Conservation (phyloP, 208 protist species). For the Wallacemonas sp. region DNA sequence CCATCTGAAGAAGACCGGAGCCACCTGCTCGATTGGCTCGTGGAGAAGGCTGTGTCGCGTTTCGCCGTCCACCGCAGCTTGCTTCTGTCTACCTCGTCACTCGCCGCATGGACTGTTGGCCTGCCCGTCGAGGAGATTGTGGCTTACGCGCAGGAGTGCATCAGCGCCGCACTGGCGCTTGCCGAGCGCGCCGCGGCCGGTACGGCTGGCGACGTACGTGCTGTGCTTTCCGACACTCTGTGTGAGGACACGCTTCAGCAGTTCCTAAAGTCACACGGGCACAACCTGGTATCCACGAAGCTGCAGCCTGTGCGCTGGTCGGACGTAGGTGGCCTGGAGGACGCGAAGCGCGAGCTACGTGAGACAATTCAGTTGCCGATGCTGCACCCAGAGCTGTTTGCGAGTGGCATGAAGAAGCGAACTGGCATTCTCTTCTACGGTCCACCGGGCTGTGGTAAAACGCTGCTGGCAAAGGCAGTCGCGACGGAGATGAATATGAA, state of each 20-base stretch:
- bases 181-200: neutral
- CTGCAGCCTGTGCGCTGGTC: constrained; percentile 86
- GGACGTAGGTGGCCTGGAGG: constrained; percentile 90
- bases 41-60: constrained; percentile 6
- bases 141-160: constrained; percentile 49
- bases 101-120: constrained; percentile 76
- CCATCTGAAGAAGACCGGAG: constrained; percentile 52
- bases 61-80: constrained; percentile 45
- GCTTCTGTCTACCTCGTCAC: constrained; percentile 42
- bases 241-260: constrained; percentile 54
- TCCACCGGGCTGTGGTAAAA: constrained; percentile 94
- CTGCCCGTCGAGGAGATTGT: constrained; percentile 65
- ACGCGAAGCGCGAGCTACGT: constrained; percentile 83
- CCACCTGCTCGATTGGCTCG: neutral
- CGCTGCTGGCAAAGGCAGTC: constrained; percentile 91
- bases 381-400: constrained; percentile 82
- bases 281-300: constrained; percentile 83
- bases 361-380: constrained; percentile 86
- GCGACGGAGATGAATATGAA: constrained; percentile 94
- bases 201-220: constrained; percentile 10
- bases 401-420: constrained; percentile 63
- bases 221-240: constrained; percentile 57
- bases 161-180: constrained; percentile 17
- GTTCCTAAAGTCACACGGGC: constrained; percentile 74
- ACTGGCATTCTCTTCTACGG: constrained; percentile 92